Evolutionary conservation across 2,329 filamentous ascomycete genomes (phyloP).

Genomic region (Colletotrichum karsti): DNA sequence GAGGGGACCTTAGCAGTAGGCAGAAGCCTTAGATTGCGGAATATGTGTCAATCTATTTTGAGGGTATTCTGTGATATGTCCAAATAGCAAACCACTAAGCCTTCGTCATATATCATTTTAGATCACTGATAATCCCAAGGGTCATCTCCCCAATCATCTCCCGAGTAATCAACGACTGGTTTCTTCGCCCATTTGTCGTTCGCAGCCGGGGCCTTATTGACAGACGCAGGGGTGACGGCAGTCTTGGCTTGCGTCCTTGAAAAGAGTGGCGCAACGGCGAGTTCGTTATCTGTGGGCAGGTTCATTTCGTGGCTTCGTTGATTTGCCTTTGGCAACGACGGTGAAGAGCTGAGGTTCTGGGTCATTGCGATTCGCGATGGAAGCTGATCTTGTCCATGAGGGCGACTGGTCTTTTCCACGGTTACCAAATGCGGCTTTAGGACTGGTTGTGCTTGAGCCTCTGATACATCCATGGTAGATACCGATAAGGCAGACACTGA

Average conservation of each 20-base stretch:
- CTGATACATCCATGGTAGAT: slow-evolving; percentile 33
- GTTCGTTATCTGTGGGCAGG: background rate
- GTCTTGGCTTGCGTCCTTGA: background rate
- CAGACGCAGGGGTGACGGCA: background rate
- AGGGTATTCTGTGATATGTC: no score
- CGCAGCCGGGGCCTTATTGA: background rate
- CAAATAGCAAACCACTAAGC: no score
- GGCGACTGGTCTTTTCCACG: background rate
- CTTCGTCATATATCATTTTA: no score
- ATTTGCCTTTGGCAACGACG: background rate
- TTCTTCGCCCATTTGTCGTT: slow-evolving; percentile 34
- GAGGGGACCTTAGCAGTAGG: no score
- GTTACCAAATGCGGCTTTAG: slow-evolving; percentile 32
- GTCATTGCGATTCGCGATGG: background rate
- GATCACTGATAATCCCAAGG: slow-evolving; percentile 25
- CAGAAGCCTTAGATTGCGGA: no score
- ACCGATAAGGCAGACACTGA: slow-evolving; percentile 32
- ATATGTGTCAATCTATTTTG: no score
- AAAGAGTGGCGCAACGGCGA: slow-evolving; percentile 19
- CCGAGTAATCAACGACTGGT: slow-evolving; percentile 37
- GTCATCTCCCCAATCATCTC: slow-evolving; percentile 37
- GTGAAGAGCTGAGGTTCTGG: no score
- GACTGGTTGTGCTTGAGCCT: slow-evolving; percentile 32
- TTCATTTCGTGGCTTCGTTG: background rate
- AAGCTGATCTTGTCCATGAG: background rate